Evolutionary conservation across 2,329 filamentous ascomycete species (phyloP).

Genomic region (Trichothecium sympodiale): DNA sequence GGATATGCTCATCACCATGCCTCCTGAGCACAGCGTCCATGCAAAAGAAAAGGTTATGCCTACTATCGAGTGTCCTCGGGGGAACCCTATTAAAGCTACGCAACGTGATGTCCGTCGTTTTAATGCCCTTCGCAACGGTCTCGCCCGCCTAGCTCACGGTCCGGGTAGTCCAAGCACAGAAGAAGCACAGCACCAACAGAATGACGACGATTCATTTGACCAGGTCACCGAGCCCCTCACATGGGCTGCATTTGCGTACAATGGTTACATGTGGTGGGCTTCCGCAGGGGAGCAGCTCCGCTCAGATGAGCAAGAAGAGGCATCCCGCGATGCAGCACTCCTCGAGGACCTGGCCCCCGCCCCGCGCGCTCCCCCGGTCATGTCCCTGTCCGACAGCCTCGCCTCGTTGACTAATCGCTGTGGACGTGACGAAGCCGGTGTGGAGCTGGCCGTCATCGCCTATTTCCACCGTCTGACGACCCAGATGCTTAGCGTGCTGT

Average conservation of each 20-base stretch:
- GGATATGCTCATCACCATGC: conserved; percentile 80
- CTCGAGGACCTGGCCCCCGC: conserved; percentile 38
- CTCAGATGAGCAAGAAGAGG: conserved; percentile 48
- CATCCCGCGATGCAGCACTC: conserved; percentile 41
- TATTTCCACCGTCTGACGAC: conserved; percentile 73
- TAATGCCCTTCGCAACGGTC: conserved; percentile 52
- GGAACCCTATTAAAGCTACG: conserved; percentile 65
- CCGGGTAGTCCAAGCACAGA: conserved; percentile 18
- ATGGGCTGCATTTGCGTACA: conserved; percentile 68
- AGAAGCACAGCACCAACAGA: conserved; percentile 16
- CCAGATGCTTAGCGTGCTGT: conserved; percentile 50
- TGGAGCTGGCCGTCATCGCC: conserved; percentile 63
- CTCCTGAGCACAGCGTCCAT: conserved; percentile 46
- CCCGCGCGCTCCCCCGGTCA: conserved; percentile 20
- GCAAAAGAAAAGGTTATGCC: conserved; percentile 61
- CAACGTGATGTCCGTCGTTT: conserved; percentile 83
- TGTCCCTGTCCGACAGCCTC: conserved; percentile 30
- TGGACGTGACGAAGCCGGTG: conserved; percentile 31
- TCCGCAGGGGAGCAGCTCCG: conserved; percentile 64
- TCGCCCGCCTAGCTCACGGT: conserved; percentile 34
- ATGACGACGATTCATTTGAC: conserved; percentile 39
- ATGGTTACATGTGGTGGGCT: conserved; percentile 84
- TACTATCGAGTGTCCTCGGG: conserved; percentile 55
- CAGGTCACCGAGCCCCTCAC: conserved; percentile 50
- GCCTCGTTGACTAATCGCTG: conserved; percentile 11